A percentile compares a stretch with the other conserved stretches of the same genome.
phyloP scores from a whole-genome alignment of 2,329 filamentous ascomycete genomes.

The Hypocreales sp. region DNA sequence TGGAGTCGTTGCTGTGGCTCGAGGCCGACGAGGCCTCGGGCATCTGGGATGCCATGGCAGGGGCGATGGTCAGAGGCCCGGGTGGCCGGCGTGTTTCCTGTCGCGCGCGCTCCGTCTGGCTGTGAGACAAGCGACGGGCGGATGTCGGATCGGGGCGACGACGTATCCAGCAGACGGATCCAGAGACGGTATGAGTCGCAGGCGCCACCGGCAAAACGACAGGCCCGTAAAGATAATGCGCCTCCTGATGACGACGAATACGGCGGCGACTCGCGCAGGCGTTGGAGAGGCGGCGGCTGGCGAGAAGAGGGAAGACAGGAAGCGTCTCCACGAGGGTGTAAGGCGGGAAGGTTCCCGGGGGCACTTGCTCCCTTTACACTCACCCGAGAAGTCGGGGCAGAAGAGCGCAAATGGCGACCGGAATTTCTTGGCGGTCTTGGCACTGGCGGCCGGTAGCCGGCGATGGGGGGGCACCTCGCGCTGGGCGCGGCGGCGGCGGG shows the following conservation, averaged over 20 bases:
- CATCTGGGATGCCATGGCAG: slow-evolving; percentile 17
- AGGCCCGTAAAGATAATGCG: too few relatives aligned
- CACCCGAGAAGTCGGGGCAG: slow-evolving; percentile 16
- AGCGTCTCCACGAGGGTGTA: neutral
- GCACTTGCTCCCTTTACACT: slow-evolving; percentile 21
- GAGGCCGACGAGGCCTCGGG: slow-evolving; percentile 10
- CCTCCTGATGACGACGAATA: too few relatives aligned
- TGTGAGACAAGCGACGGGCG: neutral
- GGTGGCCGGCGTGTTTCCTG: neutral
- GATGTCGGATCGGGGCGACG: too few relatives aligned
- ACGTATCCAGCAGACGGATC: too few relatives aligned
- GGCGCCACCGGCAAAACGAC: too few relatives aligned
- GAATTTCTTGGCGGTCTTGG: slow-evolving; percentile 21
- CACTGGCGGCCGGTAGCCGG: slow-evolving; percentile 8
- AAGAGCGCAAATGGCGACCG: slow-evolving; percentile 19
- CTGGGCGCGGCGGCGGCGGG: accelerated
- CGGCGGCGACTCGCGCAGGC: too few relatives aligned
- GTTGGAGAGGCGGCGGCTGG: neutral
- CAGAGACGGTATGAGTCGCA: too few relatives aligned
- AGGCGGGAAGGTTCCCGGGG: slow-evolving; percentile 10
- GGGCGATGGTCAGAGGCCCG: slow-evolving; percentile 6
- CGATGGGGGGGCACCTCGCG: slow-evolving; percentile 1
- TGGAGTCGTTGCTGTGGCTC: slow-evolving; percentile 27
- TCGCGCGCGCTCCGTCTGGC: neutral
- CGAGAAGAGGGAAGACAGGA: neutral